phyloP scores from a whole-genome alignment of 202 grass and related monocot species.

The Schoenoplectus tabernaemontani region DNA sequence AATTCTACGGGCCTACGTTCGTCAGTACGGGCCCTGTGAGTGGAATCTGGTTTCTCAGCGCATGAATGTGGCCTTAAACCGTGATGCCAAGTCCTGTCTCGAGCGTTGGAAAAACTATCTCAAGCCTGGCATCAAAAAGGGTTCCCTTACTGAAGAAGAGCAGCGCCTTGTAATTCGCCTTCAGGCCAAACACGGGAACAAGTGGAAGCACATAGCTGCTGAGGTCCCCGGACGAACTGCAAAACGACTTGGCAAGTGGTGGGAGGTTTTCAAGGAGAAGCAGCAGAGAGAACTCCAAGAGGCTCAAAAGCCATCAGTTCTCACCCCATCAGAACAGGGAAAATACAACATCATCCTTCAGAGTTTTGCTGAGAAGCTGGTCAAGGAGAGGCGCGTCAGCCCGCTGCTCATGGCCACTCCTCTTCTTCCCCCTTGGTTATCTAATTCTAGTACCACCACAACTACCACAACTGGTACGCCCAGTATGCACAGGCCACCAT shows the following conservation, averaged over 20 bases:
- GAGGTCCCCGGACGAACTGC: constrained; percentile 82
- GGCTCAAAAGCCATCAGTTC: constrained; percentile 30
- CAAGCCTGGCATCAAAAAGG: constrained; percentile 81
- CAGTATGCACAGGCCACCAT: constrained; percentile 21
- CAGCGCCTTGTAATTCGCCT: constrained; percentile 73
- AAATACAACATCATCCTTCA: constrained; percentile 84
- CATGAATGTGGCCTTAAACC: constrained; percentile 62
- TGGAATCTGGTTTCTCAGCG: constrained; percentile 91
- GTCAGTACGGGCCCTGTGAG: constrained; percentile 77
- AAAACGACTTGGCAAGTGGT: constrained; percentile 95
- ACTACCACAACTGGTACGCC: neutral
- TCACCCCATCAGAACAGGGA: constrained; percentile 43
- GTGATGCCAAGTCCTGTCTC: constrained; percentile 92
- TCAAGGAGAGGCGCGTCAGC: constrained; percentile 41
- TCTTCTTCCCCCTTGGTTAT: constrained; percentile 79
- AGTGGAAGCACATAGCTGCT: constrained; percentile 97
- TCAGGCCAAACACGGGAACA: constrained; percentile 98
- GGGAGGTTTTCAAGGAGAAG: constrained; percentile 99
- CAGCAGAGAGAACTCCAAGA: constrained; percentile 67
- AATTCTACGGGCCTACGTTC: constrained; percentile 74
- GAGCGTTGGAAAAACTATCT: constrained; percentile 99
- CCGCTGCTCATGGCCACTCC: constrained; percentile 62
- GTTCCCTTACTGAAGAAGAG: constrained; percentile 83
- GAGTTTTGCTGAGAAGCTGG: constrained; percentile 95
- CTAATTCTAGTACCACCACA: constrained; percentile 14